phyloP scores from a whole-genome alignment of 768 basidiomycete species.

The Boletellus emodensis region DNA sequence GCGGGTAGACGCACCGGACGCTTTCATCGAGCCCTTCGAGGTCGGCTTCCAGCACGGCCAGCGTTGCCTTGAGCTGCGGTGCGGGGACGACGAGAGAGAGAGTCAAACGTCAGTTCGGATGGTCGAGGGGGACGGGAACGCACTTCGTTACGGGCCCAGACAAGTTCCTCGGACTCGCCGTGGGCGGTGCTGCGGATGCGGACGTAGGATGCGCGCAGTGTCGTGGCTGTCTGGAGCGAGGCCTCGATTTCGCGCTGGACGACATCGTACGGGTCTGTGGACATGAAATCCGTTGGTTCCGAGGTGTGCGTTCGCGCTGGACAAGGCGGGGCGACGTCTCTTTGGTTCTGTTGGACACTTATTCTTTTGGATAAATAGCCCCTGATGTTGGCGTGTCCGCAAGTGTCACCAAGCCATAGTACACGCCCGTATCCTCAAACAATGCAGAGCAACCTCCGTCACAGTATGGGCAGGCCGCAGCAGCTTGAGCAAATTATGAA shows the following conservation, averaged over 20 bases:
- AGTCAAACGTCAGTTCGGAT: no score
- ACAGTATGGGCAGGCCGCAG: no score
- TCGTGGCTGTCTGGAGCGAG: slow-evolving; percentile 66
- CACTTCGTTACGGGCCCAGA: slow-evolving; percentile 74
- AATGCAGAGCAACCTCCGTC: no score
- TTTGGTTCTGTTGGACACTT: no score
- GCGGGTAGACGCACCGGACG: slow-evolving; percentile 61
- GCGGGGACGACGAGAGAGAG: not conserved
- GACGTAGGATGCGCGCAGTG: slow-evolving; percentile 69
- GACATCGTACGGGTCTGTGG: slow-evolving; percentile 81
- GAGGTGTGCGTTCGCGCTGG: no score
- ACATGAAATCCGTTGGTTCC: slow-evolving; percentile 38
- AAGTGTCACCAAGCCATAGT: no score
- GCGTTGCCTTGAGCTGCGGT: slow-evolving; percentile 65
- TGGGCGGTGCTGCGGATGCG: slow-evolving; percentile 74
- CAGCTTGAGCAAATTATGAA: no score
- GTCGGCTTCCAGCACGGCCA: slow-evolving; percentile 79
- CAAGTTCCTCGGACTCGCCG: slow-evolving; percentile 74
- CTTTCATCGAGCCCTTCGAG: slow-evolving; percentile 92
- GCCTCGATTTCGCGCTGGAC: slow-evolving; percentile 80
- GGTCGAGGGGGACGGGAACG: not conserved
- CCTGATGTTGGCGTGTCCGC: no score
- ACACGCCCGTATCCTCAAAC: no score
- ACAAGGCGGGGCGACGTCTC: no score
- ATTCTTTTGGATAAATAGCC: not conserved